A percentile compares a stretch with the other conserved stretches of the same genome.
Conservation (phyloP, 2,329 filamentous ascomycete species). For the Epichloe uncinata region DNA sequence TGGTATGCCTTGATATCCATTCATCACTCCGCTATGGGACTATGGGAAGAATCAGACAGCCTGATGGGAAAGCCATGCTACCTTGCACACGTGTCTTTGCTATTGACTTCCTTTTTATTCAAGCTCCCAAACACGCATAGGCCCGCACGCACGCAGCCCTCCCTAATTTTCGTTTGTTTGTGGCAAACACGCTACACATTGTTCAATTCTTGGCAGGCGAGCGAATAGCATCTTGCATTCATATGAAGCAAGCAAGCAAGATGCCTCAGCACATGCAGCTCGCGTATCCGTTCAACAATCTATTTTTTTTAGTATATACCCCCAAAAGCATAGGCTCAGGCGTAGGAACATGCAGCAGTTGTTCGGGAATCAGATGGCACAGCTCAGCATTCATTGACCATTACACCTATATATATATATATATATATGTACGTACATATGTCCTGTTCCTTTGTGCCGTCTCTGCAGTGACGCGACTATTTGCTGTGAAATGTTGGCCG, state of each 20-base stretch:
- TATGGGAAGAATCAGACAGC: not conserved
- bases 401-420: no score
- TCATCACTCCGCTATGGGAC: not conserved
- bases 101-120: not conserved
- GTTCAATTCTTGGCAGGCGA: not conserved
- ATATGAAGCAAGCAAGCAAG: not conserved
- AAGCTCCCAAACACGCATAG: not conserved
- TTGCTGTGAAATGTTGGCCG: no score
- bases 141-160: not conserved
- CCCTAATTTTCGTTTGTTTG: not conserved
- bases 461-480: no score
- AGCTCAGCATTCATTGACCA: not conserved
- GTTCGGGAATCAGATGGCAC: not conserved
- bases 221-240: not conserved
- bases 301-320: slow-evolving; percentile 17
- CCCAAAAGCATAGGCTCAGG: not conserved
- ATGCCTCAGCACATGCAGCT: not conserved
- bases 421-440: no score
- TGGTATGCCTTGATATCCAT: not conserved
- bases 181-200: not conserved
- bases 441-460: not conserved
- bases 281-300: slow-evolving; percentile 8
- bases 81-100: not conserved
- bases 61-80: not conserved
- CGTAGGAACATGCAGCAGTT: not conserved